These are phyloP conservation scores for Peniophora sp. DNA, from an alignment of 1,284 basidiomycete genomes.

Conservation along the genomic window DNA sequence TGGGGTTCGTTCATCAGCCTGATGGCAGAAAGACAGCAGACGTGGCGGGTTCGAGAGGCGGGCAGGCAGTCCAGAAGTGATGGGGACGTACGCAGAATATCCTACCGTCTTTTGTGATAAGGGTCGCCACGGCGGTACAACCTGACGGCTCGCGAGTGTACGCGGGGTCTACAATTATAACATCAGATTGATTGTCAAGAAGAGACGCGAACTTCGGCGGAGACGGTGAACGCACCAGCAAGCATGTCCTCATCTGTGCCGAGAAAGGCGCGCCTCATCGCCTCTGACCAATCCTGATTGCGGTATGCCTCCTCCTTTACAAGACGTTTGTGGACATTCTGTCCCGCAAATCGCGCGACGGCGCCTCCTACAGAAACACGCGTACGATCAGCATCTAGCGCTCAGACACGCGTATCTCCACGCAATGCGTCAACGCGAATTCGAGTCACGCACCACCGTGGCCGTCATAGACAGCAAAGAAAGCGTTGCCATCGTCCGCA, in stretches of 20 bases:
- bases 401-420: too few species aligned
- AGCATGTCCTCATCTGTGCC: conserved; percentile 93
- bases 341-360: conserved; percentile 87
- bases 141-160: conserved; percentile 92
- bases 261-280: conserved; percentile 86
- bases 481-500: conserved; percentile 56
- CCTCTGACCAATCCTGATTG: conserved; percentile 62
- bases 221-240: conserved; percentile 47
- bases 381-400: background rate
- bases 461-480: conserved; percentile 98
- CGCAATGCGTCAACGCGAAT: too few species aligned
- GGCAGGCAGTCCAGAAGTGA: conserved; percentile 2
- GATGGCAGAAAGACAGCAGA: background rate
- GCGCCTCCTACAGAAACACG: conserved; percentile 59
- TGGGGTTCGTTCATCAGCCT: too few species aligned
- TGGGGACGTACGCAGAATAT: conserved; percentile 65
- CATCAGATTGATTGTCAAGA: background rate
- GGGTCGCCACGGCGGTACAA: conserved; percentile 89
- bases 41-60: conserved; percentile 1
- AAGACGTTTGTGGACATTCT: conserved; percentile 82
- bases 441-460: conserved; percentile 74
- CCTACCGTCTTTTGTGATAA: conserved; percentile 73
- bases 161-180: conserved; percentile 62
- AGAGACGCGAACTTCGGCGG: background rate
- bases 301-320: conserved; percentile 68